Evolutionary conservation across 768 basidiomycete species (phyloP).

Genomic region (Zangia roseola): DNA sequence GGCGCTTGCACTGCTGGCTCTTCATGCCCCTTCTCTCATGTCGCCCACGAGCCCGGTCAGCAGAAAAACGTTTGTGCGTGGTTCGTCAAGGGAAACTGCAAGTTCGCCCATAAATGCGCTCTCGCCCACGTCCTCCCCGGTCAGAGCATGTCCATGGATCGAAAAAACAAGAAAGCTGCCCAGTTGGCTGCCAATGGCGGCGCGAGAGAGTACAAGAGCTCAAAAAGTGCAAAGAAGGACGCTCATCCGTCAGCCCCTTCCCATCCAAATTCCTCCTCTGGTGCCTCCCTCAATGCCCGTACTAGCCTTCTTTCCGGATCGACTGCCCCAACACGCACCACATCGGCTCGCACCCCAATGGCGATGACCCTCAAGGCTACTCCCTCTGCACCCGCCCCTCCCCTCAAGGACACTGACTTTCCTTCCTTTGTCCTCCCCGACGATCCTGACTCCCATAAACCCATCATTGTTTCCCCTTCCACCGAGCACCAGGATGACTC

Average conservation of each 20-base stretch:
- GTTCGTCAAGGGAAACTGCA: slow-evolving; percentile 93
- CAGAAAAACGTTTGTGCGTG: slow-evolving; percentile 83
- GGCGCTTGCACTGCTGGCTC: slow-evolving; percentile 92
- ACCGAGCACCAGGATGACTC: too few species aligned
- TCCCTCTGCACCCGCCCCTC: slow-evolving; percentile 77
- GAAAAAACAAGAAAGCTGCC: slow-evolving; percentile 95
- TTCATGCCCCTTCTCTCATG: slow-evolving; percentile 95
- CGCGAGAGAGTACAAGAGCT: slow-evolving; percentile 33
- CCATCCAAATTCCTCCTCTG: slow-evolving; percentile 11
- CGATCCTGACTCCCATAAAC: slow-evolving; percentile 38
- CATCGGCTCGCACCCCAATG: slow-evolving; percentile 57
- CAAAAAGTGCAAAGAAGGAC: slow-evolving; percentile 40
- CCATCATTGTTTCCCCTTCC: not conserved
- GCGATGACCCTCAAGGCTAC: slow-evolving; percentile 69
- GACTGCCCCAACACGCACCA: slow-evolving; percentile 62
- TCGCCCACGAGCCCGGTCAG: slow-evolving; percentile 65
- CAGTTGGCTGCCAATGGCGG: slow-evolving; percentile 59
- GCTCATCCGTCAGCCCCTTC: slow-evolving; percentile 23
- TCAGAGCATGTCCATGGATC: slow-evolving; percentile 92
- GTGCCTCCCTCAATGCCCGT: slow-evolving; percentile 11
- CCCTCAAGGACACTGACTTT: slow-evolving; percentile 74
- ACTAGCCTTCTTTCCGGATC: slow-evolving; percentile 47
- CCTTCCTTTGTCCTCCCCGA: slow-evolving; percentile 67
- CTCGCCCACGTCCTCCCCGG: slow-evolving; percentile 93
- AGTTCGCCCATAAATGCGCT: slow-evolving; percentile 81